phyloP scores from a whole-genome alignment of 257 asterid species.

The Apocynum venetum region DNA sequence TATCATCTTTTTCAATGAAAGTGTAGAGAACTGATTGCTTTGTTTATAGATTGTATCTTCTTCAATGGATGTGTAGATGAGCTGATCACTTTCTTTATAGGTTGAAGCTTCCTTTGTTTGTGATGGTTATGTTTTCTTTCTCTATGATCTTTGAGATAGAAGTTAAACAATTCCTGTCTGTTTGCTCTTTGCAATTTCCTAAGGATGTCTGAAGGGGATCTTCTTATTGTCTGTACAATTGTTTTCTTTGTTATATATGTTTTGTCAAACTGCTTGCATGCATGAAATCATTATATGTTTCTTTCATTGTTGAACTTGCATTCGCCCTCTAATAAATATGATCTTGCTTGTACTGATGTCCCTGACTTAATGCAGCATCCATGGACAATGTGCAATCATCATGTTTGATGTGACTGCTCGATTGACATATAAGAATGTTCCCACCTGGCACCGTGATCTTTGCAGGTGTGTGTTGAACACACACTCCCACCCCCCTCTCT shows the following conservation, averaged over 20 bases:
- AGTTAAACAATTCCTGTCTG: neutral
- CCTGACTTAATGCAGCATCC: slow-evolving; percentile 50
- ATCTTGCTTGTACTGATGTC: neutral
- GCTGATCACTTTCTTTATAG: neutral
- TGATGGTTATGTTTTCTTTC: neutral
- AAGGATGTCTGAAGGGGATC: neutral
- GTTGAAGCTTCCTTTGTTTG: neutral
- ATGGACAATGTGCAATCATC: slow-evolving; percentile 89
- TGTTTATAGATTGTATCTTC: no score
- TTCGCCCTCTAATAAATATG: neutral
- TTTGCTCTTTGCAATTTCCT: neutral
- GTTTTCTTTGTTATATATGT: neutral
- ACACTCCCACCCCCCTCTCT: neutral
- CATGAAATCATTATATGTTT: neutral
- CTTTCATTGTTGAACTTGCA: neutral
- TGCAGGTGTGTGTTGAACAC: slow-evolving; percentile 46
- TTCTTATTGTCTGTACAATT: neutral
- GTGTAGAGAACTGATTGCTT: no score
- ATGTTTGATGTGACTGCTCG: slow-evolving; percentile 94
- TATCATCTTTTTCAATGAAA: neutral
- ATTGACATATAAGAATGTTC: slow-evolving; percentile 86
- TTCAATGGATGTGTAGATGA: neutral
- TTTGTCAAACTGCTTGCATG: neutral
- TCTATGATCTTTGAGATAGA: neutral
- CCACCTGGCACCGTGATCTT: slow-evolving; percentile 96